Evolutionary conservation across 2,329 filamentous ascomycete genomes (phyloP), one percentile per base, ranked within the genome.

Genomic region (Dactylellina drechsleri): DNA sequence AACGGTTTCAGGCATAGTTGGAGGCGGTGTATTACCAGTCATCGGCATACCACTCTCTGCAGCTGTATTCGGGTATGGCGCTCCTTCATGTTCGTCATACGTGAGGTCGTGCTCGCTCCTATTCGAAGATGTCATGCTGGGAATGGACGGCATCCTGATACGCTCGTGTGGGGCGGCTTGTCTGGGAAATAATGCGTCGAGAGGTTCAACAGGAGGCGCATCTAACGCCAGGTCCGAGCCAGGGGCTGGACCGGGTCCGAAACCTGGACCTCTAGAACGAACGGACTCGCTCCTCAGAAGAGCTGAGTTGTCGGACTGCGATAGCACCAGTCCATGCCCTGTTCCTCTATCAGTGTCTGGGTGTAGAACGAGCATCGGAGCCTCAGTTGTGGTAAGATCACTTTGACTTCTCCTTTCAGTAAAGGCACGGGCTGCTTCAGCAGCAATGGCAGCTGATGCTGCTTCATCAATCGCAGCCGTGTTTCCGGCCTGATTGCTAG

Each of bases 401-500:
- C 41, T 60, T 5, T 61, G 43, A 31, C 56, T 66, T 8, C 40
- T 36, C 49, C 50, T 66, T 15, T 76, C 59, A 4, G 59, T 36
- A 28, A 71, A 70, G 1, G 72, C 64, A 6, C 72, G 65, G n/a
- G 72, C 72, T 26, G 72, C 72, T 36, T 76, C 72, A 4, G 72
- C 72, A 26, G 72, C 72, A 49, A 76, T 76, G 41, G 66, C 66
- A 23, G 66, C 72, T 5, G 72, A 66, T 5, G 65, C 72, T 4
- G 66, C 47, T 87, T 88, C 79, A 88, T 90, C 77, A 90, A 87
- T 77, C 90, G 88, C 71, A 12, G 58, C 41, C 15, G 71, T 75
- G 50, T 75, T 68, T 16, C 71, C 71, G 6, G 71, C 47, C 77
- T 90, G 90, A 81, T 92, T 93, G 81, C 94, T 91, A 80, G 97